phyloP scores from a whole-genome alignment of 139 green algal genomes.

The Coelastrella sp. region DNA sequence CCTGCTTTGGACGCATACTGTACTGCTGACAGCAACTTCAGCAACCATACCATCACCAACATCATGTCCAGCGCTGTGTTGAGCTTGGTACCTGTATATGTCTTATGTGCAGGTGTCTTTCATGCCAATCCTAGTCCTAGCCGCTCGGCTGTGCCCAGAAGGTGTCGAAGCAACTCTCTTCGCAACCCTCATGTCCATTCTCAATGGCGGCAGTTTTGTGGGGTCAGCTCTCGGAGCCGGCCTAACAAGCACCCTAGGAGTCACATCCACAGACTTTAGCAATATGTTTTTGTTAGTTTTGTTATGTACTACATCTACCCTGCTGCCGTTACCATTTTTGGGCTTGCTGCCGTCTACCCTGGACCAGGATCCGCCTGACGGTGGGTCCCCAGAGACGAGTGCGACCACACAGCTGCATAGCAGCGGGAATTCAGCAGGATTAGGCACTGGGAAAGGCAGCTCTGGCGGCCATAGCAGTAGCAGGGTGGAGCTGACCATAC shows the following conservation, averaged over 20 bases:
- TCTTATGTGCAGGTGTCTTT: slow-evolving; percentile 83
- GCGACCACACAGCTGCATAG: no score
- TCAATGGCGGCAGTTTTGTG: slow-evolving; percentile 85
- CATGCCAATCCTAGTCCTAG: slow-evolving; percentile 98
- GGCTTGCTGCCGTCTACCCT: slow-evolving; percentile 57
- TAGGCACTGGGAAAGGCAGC: no score
- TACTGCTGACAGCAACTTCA: no score
- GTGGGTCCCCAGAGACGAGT: no score
- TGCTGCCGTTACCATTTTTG: slow-evolving; percentile 65
- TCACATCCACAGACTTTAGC: slow-evolving; percentile 82
- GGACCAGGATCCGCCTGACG: slow-evolving; percentile 29
- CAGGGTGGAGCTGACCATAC: neutral
- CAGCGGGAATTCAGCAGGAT: no score
- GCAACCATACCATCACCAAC: no score
- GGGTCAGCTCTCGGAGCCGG: slow-evolving; percentile 74
- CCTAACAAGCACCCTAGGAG: slow-evolving; percentile 80
- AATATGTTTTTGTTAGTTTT: slow-evolving; percentile 52
- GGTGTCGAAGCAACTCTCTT: slow-evolving; percentile 98
- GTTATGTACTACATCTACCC: slow-evolving; percentile 43
- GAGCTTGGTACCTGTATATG: neutral
- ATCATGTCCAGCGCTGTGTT: no score
- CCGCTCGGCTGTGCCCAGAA: slow-evolving; percentile 80
- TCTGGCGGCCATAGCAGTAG: neutral
- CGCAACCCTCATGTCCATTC: slow-evolving; percentile 95
- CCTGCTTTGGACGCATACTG: no score